These are phyloP conservation scores for Spergularia marina DNA, from an alignment of 148 eudicot genomes.

Conservation along the genomic window DNA sequence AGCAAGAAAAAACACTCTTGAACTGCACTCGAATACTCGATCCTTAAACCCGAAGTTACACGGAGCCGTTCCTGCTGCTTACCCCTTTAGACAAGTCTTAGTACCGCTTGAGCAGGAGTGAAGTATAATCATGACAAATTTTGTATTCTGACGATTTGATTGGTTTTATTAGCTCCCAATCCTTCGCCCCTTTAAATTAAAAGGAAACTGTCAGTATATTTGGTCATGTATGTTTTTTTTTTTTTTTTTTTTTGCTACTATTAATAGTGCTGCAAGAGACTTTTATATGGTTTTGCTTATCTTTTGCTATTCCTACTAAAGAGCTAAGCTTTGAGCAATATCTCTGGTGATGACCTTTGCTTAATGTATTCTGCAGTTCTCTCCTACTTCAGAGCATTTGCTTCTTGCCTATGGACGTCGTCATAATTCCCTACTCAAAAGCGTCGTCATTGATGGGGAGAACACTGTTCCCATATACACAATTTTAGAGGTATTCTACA, in stretches of 20 bases:
- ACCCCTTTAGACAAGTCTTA: no score
- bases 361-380: slow-evolving; percentile 54
- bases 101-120: no score
- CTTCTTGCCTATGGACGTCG: slow-evolving; percentile 98
- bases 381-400: slow-evolving; percentile 99
- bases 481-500: slow-evolving; percentile 69
- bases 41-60: no score
- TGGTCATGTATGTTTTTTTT: neutral
- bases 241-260: no score
- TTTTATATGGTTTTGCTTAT: neutral
- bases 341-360: neutral
- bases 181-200: no score
- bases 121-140: no score
- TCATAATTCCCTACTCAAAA: slow-evolving; percentile 91
- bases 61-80: no score
- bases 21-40: no score
- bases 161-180: neutral
- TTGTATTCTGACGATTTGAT: no score
- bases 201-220: neutral
- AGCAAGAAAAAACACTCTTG: no score
- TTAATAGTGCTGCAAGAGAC: neutral
- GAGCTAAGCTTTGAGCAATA: neutral
- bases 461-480: slow-evolving; percentile 83
- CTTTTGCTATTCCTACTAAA: neutral
- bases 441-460: slow-evolving; percentile 89